A percentile compares a stretch with the other conserved stretches of the same genome.
phyloP scores from a whole-genome alignment of 1,284 basidiomycete species.

The Abortiporus biennis region DNA sequence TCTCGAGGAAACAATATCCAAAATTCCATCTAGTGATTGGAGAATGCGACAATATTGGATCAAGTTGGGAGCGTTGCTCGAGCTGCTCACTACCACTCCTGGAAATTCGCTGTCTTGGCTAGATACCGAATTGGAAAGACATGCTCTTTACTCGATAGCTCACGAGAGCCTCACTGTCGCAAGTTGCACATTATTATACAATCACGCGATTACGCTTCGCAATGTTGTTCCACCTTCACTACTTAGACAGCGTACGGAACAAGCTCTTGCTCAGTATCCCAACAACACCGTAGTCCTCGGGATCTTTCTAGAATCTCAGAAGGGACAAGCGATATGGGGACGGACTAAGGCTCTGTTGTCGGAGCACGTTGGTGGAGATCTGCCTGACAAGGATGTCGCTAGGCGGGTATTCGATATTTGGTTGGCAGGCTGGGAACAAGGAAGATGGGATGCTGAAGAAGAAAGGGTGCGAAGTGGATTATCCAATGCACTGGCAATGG shows the following conservation, averaged over 20 bases:
- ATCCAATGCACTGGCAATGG: slow-evolving; percentile 51
- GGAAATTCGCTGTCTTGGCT: slow-evolving; percentile 39
- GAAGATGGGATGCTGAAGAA: slow-evolving; percentile 59
- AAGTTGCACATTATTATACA: slow-evolving; percentile 57
- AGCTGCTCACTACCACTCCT: slow-evolving; percentile 46
- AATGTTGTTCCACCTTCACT: slow-evolving; percentile 53
- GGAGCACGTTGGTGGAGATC: slow-evolving; percentile 28
- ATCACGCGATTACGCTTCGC: slow-evolving; percentile 48
- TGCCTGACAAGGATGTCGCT: slow-evolving; percentile 44
- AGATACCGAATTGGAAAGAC: slow-evolving; percentile 33
- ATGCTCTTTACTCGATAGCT: slow-evolving; percentile 23
- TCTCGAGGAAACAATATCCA: slow-evolving; percentile 41
- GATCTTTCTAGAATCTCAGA: slow-evolving; percentile 74
- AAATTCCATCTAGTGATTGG: slow-evolving; percentile 30
- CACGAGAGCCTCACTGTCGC: slow-evolving; percentile 60
- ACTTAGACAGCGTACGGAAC: slow-evolving; percentile 52
- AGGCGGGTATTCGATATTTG: slow-evolving; percentile 65
- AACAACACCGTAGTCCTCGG: slow-evolving; percentile 73
- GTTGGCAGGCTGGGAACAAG: slow-evolving; percentile 72
- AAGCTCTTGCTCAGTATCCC: slow-evolving; percentile 54
- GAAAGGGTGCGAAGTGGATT: slow-evolving; percentile 67
- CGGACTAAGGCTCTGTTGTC: slow-evolving; percentile 48
- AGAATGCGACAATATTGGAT: slow-evolving; percentile 58
- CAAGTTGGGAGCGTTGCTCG: slow-evolving; percentile 57
- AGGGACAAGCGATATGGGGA: slow-evolving; percentile 71